These are phyloP conservation scores for Prunus dulcis DNA, from an alignment of 306 rosid species.

Conservation along the genomic window DNA sequence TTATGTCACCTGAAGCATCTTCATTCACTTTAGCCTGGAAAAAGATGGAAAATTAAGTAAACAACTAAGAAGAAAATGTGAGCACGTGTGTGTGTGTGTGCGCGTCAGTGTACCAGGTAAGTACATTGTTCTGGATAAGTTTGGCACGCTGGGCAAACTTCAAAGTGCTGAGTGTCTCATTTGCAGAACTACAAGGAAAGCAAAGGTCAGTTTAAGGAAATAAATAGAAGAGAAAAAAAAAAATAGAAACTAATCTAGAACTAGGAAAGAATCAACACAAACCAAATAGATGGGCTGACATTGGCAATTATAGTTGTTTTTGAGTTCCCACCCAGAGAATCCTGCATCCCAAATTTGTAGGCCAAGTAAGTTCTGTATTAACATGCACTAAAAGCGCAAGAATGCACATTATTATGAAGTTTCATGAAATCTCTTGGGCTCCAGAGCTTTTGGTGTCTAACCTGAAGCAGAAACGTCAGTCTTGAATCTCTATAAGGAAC, in stretches of 20 bases:
- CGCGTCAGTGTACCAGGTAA: slow-evolving; percentile 15
- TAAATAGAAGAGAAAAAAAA: slow-evolving; percentile 16
- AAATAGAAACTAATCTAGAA: background rate
- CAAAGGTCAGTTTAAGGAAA: slow-evolving; percentile 25
- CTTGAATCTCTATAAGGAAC: slow-evolving; percentile 97
- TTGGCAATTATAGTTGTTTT: slow-evolving; percentile 91
- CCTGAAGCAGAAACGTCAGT: slow-evolving; percentile 99
- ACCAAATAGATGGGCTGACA: slow-evolving; percentile 96
- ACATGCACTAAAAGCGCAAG: background rate
- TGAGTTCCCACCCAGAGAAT: slow-evolving; percentile 97
- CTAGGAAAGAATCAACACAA: slow-evolving; percentile 33
- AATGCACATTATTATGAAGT: background rate
- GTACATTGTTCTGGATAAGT: slow-evolving; percentile 93
- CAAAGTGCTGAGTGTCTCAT: slow-evolving; percentile 90
- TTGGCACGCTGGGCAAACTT: slow-evolving; percentile 99
- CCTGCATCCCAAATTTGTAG: slow-evolving; percentile 54
- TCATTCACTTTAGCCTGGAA: slow-evolving; percentile 89
- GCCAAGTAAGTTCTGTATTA: slow-evolving; percentile 3
- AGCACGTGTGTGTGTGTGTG: background rate
- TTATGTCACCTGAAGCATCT: slow-evolving; percentile 87
- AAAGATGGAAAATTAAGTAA: background rate
- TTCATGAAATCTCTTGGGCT: slow-evolving; percentile 2
- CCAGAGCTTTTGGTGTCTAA: slow-evolving; percentile 32
- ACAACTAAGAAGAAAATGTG: slow-evolving; percentile 8
- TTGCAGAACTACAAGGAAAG: slow-evolving; percentile 65